These are phyloP conservation scores for Populus hybrid DNA, from an alignment of 441 rosid genomes.

Conservation along the genomic window DNA sequence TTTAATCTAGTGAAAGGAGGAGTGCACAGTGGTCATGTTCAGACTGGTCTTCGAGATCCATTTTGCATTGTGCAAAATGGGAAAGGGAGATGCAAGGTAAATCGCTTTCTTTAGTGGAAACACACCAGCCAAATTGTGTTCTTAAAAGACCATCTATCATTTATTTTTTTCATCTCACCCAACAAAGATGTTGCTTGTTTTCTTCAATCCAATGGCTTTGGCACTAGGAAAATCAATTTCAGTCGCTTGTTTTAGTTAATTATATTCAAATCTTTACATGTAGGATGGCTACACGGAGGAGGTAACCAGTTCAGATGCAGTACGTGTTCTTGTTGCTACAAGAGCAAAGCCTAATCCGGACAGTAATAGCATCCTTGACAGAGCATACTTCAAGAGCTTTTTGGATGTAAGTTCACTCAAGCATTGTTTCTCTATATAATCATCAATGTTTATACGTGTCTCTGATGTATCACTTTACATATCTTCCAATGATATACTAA, in stretches of 20 bases:
- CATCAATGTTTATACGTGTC: neutral
- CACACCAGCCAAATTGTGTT: neutral
- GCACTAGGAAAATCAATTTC: neutral
- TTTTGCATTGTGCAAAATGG: slow-evolving; percentile 41
- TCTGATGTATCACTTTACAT: neutral
- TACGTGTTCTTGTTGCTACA: slow-evolving; percentile 75
- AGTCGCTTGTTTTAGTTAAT: neutral
- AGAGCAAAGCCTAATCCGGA: slow-evolving; percentile 60
- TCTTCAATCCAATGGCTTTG: neutral
- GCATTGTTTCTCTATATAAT: neutral
- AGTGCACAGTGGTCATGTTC: slow-evolving; percentile 82
- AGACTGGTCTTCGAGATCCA: slow-evolving; percentile 58
- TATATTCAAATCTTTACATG: neutral
- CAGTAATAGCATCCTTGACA: slow-evolving; percentile 41
- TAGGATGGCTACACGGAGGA: slow-evolving; percentile 88
- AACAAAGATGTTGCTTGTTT: neutral
- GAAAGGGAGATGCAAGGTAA: slow-evolving; percentile 73
- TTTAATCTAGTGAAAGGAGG: slow-evolving; percentile 47
- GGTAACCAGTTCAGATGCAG: slow-evolving; percentile 50
- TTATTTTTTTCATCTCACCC: neutral
- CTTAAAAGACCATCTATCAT: neutral
- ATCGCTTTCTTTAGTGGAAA: neutral
- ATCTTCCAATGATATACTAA: neutral
- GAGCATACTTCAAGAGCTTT: slow-evolving; percentile 65
- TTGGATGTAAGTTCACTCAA: slow-evolving; percentile 54